Evolutionary conservation across 2,329 filamentous ascomycete genomes (phyloP).

Genomic region (Fonsecaea nubica): DNA sequence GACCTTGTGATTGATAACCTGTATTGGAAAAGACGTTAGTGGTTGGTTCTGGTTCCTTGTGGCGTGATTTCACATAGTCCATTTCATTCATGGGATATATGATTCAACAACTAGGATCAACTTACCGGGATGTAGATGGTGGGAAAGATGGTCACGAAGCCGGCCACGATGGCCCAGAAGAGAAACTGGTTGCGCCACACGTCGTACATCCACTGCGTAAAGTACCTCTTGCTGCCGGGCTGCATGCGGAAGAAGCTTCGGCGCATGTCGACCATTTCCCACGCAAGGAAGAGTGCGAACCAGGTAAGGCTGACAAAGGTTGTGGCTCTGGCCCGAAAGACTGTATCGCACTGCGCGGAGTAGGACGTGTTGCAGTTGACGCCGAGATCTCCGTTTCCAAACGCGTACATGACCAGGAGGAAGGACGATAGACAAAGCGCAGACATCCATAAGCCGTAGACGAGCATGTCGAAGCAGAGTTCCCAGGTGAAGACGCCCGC

Average conservation of each 20-base stretch:
- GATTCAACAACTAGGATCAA: neutral
- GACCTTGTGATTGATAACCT: slow-evolving; percentile 66
- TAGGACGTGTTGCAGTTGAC: slow-evolving; percentile 66
- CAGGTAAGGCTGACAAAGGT: slow-evolving; percentile 77
- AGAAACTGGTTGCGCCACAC: slow-evolving; percentile 76
- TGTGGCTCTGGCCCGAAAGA: slow-evolving; percentile 75
- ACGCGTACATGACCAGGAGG: slow-evolving; percentile 68
- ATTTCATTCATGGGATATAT: neutral
- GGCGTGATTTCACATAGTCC: neutral
- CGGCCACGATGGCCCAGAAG: slow-evolving; percentile 68
- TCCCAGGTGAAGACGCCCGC: slow-evolving; percentile 78
- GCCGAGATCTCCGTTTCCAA: slow-evolving; percentile 66
- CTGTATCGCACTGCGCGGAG: slow-evolving; percentile 62
- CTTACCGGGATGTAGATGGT: slow-evolving; percentile 68
- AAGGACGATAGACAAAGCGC: slow-evolving; percentile 70
- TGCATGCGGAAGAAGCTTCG: slow-evolving; percentile 78
- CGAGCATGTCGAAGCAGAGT: slow-evolving; percentile 73
- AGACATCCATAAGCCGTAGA: slow-evolving; percentile 81
- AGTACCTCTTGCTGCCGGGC: slow-evolving; percentile 64
- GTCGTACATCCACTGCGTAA: slow-evolving; percentile 71
- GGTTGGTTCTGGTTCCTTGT: neutral
- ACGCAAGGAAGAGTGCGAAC: slow-evolving; percentile 77
- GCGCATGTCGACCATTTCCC: slow-evolving; percentile 77
- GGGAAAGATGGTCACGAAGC: slow-evolving; percentile 64
- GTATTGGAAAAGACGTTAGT: neutral